Percentiles rank a stretch among this genome's conserved stretches.
phyloP scores from a whole-genome alignment of 345 rosid species.

The Microcos paniculata region DNA sequence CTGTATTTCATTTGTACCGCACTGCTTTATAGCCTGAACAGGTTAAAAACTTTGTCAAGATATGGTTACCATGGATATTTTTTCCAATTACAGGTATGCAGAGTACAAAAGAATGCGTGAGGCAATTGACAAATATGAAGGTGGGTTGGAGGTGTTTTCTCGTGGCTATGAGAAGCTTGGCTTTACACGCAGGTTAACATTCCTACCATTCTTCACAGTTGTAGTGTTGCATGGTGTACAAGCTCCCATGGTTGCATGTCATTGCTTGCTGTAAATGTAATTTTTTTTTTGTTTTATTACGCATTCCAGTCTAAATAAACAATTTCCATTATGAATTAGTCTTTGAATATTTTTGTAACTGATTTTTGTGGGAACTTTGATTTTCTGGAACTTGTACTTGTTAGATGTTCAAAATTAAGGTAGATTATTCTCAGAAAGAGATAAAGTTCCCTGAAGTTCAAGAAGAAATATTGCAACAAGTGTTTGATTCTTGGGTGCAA shows the following conservation, averaged over 20 bases:
- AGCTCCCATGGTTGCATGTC: slow-evolving; percentile 11
- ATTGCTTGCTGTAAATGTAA: neutral
- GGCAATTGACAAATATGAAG: slow-evolving; percentile 76
- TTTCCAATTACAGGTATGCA: slow-evolving; percentile 47
- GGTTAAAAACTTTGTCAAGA: neutral
- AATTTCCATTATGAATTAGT: neutral
- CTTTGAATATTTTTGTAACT: slow-evolving; percentile 1
- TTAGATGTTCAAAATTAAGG: neutral
- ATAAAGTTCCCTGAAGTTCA: slow-evolving; percentile 1
- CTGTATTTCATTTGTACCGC: slow-evolving; percentile 1
- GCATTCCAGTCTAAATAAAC: neutral
- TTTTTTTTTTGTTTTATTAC: neutral
- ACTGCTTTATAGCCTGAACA: slow-evolving; percentile 13
- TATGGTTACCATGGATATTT: neutral
- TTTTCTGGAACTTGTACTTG: neutral
- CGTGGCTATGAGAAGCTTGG: slow-evolving; percentile 93
- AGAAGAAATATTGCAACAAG: neutral
- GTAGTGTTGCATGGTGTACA: neutral
- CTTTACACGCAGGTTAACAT: slow-evolving; percentile 66
- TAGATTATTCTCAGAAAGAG: neutral
- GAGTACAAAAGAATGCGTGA: slow-evolving; percentile 67
- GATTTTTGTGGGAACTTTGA: neutral
- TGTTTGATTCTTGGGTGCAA: neutral
- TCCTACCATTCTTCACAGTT: neutral
- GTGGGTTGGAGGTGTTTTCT: slow-evolving; percentile 90